Conservation (phyloP, 192 early-diverging fungal genomes). For the Coemansia sp. region DNA sequence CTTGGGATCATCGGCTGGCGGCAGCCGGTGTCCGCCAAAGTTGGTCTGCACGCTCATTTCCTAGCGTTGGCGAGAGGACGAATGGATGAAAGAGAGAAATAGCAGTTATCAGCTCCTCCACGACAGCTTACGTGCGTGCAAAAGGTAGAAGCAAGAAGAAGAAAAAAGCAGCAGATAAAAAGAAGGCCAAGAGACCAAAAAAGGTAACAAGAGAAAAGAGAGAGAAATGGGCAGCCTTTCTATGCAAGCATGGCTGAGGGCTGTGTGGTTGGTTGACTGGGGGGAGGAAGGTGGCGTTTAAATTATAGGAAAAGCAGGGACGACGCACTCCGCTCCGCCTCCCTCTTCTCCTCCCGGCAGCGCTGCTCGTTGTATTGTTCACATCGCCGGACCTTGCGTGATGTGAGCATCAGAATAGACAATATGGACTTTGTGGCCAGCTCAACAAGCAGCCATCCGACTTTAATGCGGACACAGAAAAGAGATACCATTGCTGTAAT, state of each 20-base stretch:
- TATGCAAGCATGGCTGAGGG: no score
- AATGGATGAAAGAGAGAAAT: slow-evolving; percentile 2
- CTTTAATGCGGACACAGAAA: no score
- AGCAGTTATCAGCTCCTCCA: neutral
- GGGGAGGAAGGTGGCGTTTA: no score
- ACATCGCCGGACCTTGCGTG: no score
- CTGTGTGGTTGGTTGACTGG: no score
- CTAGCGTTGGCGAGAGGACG: neutral
- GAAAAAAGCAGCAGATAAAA: no score
- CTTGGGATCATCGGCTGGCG: slow-evolving; percentile 13
- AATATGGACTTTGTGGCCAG: no score
- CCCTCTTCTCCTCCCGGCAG: neutral
- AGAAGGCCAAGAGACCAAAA: neutral
- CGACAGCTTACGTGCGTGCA: neutral
- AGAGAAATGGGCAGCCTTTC: neutral
- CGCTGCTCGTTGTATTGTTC: neutral
- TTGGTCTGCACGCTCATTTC: slow-evolving; percentile 5
- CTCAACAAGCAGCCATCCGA: no score
- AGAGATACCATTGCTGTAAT: no score
- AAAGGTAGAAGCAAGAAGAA: neutral
- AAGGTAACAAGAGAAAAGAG: neutral
- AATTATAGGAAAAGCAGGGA: no score
- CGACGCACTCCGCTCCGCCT: no score
- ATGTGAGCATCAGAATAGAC: no score
- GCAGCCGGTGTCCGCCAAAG: slow-evolving; percentile 12